Conservation (phyloP, 257 asterid species). For the Nicotiana tomentosiformis region DNA sequence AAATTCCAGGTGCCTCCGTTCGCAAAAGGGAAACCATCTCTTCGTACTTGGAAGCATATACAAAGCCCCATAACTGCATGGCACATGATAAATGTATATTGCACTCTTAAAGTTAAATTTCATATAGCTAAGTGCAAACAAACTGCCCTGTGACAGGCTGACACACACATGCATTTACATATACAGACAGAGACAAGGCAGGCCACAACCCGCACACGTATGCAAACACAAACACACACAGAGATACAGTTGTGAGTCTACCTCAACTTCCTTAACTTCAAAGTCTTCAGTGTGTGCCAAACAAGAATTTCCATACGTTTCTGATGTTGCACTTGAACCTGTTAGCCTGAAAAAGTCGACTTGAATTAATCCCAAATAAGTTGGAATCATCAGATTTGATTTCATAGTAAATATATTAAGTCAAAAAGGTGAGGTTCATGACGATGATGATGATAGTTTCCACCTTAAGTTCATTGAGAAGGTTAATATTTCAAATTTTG, state of each 20-base stretch:
- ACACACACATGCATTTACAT: not conserved
- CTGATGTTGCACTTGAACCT: slow-evolving; percentile 88
- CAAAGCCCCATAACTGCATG: slow-evolving; percentile 88
- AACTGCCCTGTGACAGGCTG: not conserved
- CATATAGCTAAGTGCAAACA: not conserved
- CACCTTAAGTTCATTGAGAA: not conserved
- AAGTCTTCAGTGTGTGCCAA: slow-evolving; percentile 61
- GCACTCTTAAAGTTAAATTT: not conserved
- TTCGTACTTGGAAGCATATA: slow-evolving; percentile 74
- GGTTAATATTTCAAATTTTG: not conserved
- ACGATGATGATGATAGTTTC: not conserved
- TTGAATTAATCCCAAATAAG: not conserved
- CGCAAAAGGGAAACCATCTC: slow-evolving; percentile 57
- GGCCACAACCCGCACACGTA: not conserved
- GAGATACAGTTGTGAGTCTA: slow-evolving; percentile 21
- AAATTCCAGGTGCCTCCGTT: slow-evolving; percentile 72
- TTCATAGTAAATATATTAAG: not conserved
- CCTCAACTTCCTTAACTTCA: slow-evolving; percentile 87
- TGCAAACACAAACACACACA: not conserved
- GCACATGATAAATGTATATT: not conserved
- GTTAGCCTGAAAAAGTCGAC: slow-evolving; percentile 35
- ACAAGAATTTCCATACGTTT: slow-evolving; percentile 83
- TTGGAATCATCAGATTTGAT: not conserved
- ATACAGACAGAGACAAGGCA: not conserved
- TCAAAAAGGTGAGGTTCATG: not conserved